A percentile compares a stretch with the other conserved stretches of the same genome.
Conservation (phyloP, 805 yeast species). For the Candida nanaspora region DNA sequence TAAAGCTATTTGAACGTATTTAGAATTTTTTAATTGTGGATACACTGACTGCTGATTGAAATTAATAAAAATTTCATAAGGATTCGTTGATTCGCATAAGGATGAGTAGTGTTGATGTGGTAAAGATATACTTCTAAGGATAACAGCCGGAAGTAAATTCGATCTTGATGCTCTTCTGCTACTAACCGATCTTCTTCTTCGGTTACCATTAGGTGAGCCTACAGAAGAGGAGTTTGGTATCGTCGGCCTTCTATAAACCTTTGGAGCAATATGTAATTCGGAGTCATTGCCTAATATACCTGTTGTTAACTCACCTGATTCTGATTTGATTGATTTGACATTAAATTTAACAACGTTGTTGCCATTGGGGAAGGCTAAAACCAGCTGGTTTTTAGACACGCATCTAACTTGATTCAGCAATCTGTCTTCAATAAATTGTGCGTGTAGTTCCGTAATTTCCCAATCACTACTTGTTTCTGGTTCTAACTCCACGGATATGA, state of each 20-base stretch:
- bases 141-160: conserved; percentile 28
- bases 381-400: conserved; percentile 47
- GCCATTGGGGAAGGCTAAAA: conserved; percentile 67
- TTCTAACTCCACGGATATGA: conserved; percentile 63
- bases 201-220: background rate
- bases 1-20: conserved; percentile 44
- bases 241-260: conserved; percentile 17
- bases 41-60: conserved; percentile 25
- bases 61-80: conserved; percentile 40
- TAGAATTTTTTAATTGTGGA: conserved; percentile 27
- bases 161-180: conserved; percentile 20
- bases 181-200: conserved; percentile 20
- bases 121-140: conserved; percentile 47
- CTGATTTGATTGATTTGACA: conserved; percentile 37
- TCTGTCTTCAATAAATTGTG: conserved; percentile 64
- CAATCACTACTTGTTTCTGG: conserved; percentile 78
- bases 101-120: conserved; percentile 38
- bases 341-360: conserved; percentile 51
- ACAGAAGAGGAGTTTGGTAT: background rate
- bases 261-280: conserved; percentile 61
- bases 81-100: background rate
- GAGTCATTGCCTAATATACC: conserved; percentile 35
- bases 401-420: conserved; percentile 77
- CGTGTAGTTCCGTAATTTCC: conserved; percentile 84
- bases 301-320: conserved; percentile 15